Percentiles rank a stretch among this genome's conserved stretches.
These are phyloP conservation scores for Saccharomycopsis fibuligera DNA, from an alignment of 805 yeast genomes.

Conservation along the genomic window DNA sequence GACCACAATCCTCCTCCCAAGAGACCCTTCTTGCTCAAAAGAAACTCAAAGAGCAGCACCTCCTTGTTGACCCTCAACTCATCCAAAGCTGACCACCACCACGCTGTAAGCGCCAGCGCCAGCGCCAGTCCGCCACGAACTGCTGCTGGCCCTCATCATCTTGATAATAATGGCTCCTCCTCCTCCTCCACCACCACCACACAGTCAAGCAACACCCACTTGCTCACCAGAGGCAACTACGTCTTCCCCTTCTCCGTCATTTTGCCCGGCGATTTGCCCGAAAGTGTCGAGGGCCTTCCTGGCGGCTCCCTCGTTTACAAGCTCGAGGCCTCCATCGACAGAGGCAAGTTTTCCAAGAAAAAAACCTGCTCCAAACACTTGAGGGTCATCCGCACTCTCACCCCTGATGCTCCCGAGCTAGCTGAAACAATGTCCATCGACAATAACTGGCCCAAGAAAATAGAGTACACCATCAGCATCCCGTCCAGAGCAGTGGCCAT, in stretches of 20 bases:
- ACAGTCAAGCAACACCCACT: constrained; percentile 22
- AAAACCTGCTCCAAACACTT: constrained; percentile 63
- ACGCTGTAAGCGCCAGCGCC: neutral
- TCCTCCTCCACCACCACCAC: neutral
- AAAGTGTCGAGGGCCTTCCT: constrained; percentile 84
- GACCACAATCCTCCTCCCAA: too few relatives aligned
- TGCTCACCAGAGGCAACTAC: constrained; percentile 68
- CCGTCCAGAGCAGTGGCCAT: constrained; percentile 88
- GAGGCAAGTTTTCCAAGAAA: constrained; percentile 68
- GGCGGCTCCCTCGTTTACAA: constrained; percentile 70
- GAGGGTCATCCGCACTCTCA: constrained; percentile 77
- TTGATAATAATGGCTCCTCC: neutral
- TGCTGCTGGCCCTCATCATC: neutral
- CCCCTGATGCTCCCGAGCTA: constrained; percentile 81
- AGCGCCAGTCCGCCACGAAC: neutral
- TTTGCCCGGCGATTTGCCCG: constrained; percentile 78
- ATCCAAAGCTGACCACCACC: constrained; percentile 1
- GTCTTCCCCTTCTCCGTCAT: constrained; percentile 85
- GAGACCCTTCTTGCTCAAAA: neutral
- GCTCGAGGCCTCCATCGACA: constrained; percentile 72
- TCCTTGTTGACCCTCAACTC: constrained; percentile 7
- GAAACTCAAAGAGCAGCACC: constrained; percentile 12
- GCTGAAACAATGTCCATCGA: constrained; percentile 91
- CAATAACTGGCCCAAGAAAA: constrained; percentile 91
- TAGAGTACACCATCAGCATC: constrained; percentile 79